phyloP scores from a whole-genome alignment of 805 yeast species.

The Cyberlindnera nakhonratchasimensis region DNA sequence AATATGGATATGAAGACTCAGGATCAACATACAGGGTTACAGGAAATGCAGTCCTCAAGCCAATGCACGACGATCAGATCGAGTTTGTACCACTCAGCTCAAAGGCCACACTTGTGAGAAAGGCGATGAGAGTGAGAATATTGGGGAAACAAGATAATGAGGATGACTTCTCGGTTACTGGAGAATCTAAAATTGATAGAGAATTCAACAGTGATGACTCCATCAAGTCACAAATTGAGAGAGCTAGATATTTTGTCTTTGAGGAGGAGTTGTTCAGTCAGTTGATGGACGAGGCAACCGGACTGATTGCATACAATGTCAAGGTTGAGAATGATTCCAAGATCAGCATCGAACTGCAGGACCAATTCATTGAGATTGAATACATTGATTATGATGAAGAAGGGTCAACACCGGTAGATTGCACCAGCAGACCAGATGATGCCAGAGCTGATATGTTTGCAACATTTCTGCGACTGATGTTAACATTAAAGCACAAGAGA shows the following conservation, averaged over 20 bases:
- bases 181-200: constrained; percentile 42
- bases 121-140: constrained; percentile 57
- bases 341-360: constrained; percentile 60
- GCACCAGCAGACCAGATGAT: constrained; percentile 42
- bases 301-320: constrained; percentile 66
- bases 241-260: constrained; percentile 71
- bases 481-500: constrained; percentile 39
- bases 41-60: constrained; percentile 71
- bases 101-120: constrained; percentile 36
- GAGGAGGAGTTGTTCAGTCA: constrained; percentile 87
- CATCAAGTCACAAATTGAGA: constrained; percentile 55
- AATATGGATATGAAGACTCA: constrained; percentile 88
- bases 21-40: constrained; percentile 67
- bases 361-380: constrained; percentile 70
- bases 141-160: constrained; percentile 50
- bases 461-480: constrained; percentile 32
- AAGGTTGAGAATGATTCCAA: constrained; percentile 58
- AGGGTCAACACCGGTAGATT: constrained; percentile 30
- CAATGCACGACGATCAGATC: constrained; percentile 41
- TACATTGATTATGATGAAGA: constrained; percentile 43
- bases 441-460: constrained; percentile 34
- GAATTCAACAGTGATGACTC: constrained; percentile 29
- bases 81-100: constrained; percentile 37
- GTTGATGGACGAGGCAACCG: constrained; percentile 69
- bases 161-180: constrained; percentile 51